Evolutionary conservation across 805 yeast species (phyloP).

Genomic region (Yarrowia hollandica): DNA sequence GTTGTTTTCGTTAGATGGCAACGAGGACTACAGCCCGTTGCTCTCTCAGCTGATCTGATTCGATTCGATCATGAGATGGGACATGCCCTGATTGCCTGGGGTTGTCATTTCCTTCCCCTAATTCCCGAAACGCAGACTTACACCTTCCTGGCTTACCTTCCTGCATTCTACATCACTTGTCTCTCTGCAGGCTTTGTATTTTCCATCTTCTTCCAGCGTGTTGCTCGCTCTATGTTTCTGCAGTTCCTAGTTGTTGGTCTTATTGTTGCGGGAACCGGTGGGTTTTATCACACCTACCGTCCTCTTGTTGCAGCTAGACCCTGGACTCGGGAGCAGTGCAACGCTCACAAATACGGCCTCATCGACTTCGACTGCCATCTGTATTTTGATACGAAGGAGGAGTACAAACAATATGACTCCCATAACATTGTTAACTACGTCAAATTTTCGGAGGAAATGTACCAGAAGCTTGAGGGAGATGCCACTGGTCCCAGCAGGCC

Average conservation of each 20-base stretch:
- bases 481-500: neutral
- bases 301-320: slow-evolving; percentile 24
- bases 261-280: slow-evolving; percentile 31
- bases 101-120: slow-evolving; percentile 69
- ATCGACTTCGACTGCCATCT: slow-evolving; percentile 25
- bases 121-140: slow-evolving; percentile 73
- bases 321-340: slow-evolving; percentile 13
- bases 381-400: slow-evolving; percentile 1
- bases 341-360: neutral
- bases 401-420: slow-evolving; percentile 25
- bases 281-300: slow-evolving; percentile 4
- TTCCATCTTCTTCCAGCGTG: slow-evolving; percentile 49
- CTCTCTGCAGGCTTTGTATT: slow-evolving; percentile 62
- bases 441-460: slow-evolving; percentile 22
- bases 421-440: slow-evolving; percentile 28
- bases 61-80: slow-evolving; percentile 57
- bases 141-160: slow-evolving; percentile 77
- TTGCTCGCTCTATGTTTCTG: neutral
- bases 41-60: slow-evolving; percentile 45
- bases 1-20: slow-evolving; percentile 29
- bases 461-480: slow-evolving; percentile 11
- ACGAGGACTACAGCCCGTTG: slow-evolving; percentile 29
- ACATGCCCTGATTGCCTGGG: slow-evolving; percentile 69
- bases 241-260: neutral
- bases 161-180: slow-evolving; percentile 75